phyloP scores from a whole-genome alignment of 495 filamentous ascomycete species.

The Schizothecium vesticola region DNA sequence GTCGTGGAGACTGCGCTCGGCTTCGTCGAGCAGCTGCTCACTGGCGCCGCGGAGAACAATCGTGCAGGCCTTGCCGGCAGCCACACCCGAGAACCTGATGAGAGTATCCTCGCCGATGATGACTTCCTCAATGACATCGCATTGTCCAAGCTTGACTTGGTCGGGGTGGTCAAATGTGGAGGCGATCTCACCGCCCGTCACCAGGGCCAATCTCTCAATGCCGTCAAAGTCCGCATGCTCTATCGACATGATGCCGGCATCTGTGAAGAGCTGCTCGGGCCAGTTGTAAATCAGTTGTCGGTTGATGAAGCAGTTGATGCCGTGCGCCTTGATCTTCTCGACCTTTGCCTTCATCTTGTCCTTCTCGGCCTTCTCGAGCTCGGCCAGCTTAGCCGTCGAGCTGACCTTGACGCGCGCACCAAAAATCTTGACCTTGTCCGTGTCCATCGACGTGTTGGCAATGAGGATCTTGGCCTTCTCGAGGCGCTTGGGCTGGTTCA shows the following conservation, averaged over 20 bases:
- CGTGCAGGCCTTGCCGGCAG: slow-evolving; percentile 90
- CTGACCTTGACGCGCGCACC: slow-evolving; percentile 92
- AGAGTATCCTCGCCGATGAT: slow-evolving; percentile 96
- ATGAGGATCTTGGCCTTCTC: slow-evolving; percentile 98
- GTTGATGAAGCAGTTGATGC: slow-evolving; percentile 99
- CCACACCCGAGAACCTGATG: slow-evolving; percentile 95
- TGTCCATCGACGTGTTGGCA: slow-evolving; percentile 98
- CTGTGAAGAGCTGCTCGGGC: slow-evolving; percentile 97
- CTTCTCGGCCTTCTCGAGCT: slow-evolving; percentile 93
- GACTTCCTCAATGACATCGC: slow-evolving; percentile 94
- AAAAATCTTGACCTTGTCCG: slow-evolving; percentile 99
- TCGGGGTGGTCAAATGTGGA: slow-evolving; percentile 98
- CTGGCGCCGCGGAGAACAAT: slow-evolving; percentile 95
- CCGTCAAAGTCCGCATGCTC: slow-evolving; percentile 99
- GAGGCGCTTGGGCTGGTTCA: slow-evolving; percentile 94
- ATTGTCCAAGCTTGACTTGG: slow-evolving; percentile 89
- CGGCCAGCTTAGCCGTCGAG: slow-evolving; percentile 90
- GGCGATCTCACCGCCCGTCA: slow-evolving; percentile 94
- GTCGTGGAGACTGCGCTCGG: slow-evolving; percentile 92
- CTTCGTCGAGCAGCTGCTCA: slow-evolving; percentile 93
- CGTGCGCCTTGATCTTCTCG: slow-evolving; percentile 96
- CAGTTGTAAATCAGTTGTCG: slow-evolving; percentile 99
- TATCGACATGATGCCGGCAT: slow-evolving; percentile 95
- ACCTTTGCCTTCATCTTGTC: slow-evolving; percentile 99
- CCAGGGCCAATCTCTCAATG: slow-evolving; percentile 88